Base-by-base conservation (phyloP, 2,329 filamentous ascomycete species). In the Claviceps fusiformis region DNA sequence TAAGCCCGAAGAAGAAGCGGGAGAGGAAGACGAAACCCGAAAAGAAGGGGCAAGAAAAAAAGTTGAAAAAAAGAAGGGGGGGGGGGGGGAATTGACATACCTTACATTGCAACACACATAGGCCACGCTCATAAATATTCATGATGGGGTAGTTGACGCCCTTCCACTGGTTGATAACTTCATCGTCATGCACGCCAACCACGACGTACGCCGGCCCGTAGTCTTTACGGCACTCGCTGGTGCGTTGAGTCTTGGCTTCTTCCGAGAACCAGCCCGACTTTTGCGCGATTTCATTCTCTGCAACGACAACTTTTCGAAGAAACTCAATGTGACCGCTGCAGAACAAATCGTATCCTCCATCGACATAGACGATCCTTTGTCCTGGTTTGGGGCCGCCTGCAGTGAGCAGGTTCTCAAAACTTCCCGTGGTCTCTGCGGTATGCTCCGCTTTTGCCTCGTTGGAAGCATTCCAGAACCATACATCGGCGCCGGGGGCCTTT, bases 91-190 rank as follows among this genome's bases (percentile, higher is more conserved):
- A 1, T 19, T 8, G 27, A 69, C 80, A 64, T 75, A 92, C 89
- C 70, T 86, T 86, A 76, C 93, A 98, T 67, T 98, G 93, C 59
- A 97, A 75, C 35, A 97, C 92, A 68, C 93, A 98, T 27, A 98
- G 82, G 1, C 91, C 91, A 46, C 93, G 86, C 75, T 98, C 93
- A 64, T 92, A 95, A 56, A 95, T 91, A 74, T 97, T 98, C 93
- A 98, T 98, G 73, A 98, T 97, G 31, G 93, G 93, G 67, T 96
- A 98, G 73, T 98, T 98, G 63, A 96, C 79, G 41, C 93, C 92
- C 72, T 97, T 97, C 87, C 90, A 95, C 64, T 86, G 77, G 71
- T 98, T 98, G 70, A 98, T 95, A 57, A 95, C 90, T 60, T 86
- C 83, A 68, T 98, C 93, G 64, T 95, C 88, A 70, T 98, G 93